phyloP scores from a whole-genome alignment of 2,329 filamentous ascomycete species.

The Cladosporium sp. region DNA sequence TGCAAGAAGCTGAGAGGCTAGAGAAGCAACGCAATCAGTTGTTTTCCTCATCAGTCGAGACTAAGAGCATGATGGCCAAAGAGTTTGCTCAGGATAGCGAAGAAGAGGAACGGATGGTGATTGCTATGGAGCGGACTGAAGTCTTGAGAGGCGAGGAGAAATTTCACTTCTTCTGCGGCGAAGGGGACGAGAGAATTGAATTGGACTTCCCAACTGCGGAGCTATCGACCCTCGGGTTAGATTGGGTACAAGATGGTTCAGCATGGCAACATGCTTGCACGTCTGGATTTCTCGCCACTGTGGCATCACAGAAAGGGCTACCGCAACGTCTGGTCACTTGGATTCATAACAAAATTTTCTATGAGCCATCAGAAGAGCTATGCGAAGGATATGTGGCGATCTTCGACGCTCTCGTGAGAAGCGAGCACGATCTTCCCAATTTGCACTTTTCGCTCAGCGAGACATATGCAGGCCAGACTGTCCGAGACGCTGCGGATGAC shows the following conservation, averaged over 20 bases:
- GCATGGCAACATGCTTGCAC: constrained; percentile 43
- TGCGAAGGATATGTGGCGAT: constrained; percentile 38
- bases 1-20: constrained; percentile 21
- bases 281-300: constrained; percentile 43
- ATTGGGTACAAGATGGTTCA: constrained; percentile 32
- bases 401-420: constrained; percentile 23
- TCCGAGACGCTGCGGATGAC: neutral
- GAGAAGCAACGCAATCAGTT: constrained; percentile 22
- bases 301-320: constrained; percentile 40
- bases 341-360: constrained; percentile 43
- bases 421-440: neutral
- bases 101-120: constrained; percentile 52
- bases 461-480: neutral
- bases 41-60: constrained; percentile 21
- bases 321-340: constrained; percentile 43
- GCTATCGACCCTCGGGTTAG: neutral
- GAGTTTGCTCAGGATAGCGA: constrained; percentile 38
- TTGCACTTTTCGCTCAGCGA: constrained; percentile 6
- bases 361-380: constrained; percentile 37
- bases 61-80: constrained; percentile 43
- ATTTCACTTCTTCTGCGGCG: constrained; percentile 59
- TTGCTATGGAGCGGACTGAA: constrained; percentile 62
- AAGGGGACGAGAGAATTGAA: neutral
- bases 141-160: constrained; percentile 53
- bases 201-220: neutral